Evolutionary conservation across 257 asterid species (phyloP).

Genomic region (Gardenia jasminoides): DNA sequence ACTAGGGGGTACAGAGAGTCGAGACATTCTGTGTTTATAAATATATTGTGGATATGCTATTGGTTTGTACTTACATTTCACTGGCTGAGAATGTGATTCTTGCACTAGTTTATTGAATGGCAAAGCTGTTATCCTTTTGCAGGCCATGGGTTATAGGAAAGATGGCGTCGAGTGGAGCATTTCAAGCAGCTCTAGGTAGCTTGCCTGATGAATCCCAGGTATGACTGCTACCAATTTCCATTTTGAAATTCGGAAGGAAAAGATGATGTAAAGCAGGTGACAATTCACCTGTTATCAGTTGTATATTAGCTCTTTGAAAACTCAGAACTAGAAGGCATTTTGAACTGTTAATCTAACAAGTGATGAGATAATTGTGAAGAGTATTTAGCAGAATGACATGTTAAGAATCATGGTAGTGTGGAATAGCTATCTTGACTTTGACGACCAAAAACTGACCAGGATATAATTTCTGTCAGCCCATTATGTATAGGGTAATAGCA

Average conservation of each 20-base stretch:
- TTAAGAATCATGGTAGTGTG: background rate
- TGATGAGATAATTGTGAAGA: background rate
- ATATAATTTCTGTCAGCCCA: background rate
- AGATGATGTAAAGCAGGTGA: too few relatives aligned
- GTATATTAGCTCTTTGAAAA: background rate
- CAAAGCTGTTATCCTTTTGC: constrained; percentile 13
- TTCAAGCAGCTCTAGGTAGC: constrained; percentile 11
- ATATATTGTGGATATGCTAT: background rate
- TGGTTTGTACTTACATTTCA: background rate
- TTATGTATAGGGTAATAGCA: background rate
- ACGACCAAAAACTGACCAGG: background rate
- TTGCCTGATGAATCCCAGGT: constrained; percentile 26
- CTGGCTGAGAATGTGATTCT: background rate
- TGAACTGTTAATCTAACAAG: background rate
- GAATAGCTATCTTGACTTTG: background rate
- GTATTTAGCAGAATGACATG: background rate
- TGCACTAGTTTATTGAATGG: background rate
- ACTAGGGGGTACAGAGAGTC: background rate
- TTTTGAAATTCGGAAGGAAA: background rate
- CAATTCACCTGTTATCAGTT: background rate
- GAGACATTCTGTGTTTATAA: background rate
- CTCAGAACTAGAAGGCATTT: background rate
- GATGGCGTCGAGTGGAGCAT: constrained; percentile 16
- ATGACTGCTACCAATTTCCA: background rate
- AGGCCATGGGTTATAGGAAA: constrained; percentile 50